phyloP scores from a whole-genome alignment of 2,329 filamentous ascomycete genomes.

The Teratosphaeria pseudoeucalypti region DNA sequence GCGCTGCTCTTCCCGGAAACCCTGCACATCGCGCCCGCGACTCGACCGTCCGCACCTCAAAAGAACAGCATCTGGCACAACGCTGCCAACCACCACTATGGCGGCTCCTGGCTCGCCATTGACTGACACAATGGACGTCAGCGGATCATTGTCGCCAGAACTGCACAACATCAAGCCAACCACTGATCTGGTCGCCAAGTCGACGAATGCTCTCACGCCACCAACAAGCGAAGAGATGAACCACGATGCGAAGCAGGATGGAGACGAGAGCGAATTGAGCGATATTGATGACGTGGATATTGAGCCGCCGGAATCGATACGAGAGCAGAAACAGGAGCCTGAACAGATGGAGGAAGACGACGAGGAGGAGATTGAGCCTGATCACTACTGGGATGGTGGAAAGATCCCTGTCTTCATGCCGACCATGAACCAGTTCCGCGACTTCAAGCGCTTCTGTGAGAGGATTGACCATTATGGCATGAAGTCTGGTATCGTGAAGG shows the following conservation, averaged over 20 bases:
- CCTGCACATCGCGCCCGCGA: neutral
- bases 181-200: constrained; percentile 6
- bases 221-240: constrained; percentile 43
- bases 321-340: neutral
- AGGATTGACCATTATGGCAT: constrained; percentile 92
- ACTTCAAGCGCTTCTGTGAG: constrained; percentile 84
- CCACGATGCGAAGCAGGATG: constrained; percentile 26
- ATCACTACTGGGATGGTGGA: constrained; percentile 74
- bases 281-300: constrained; percentile 23
- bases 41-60: neutral
- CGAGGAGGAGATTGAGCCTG: constrained; percentile 57
- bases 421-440: constrained; percentile 87
- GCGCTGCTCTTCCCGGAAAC: neutral
- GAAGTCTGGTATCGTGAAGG: constrained; percentile 94
- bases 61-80: neutral
- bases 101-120: constrained; percentile 2
- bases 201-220: constrained; percentile 36
- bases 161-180: constrained; percentile 14
- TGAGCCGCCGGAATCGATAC: neutral
- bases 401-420: constrained; percentile 90
- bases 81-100: constrained; percentile 1
- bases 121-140: constrained; percentile 2
- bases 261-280: constrained; percentile 38
- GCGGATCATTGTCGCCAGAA: constrained; percentile 16
- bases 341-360: constrained; percentile 35